Evolutionary conservation across 495 filamentous ascomycete genomes (phyloP), one percentile per base, ranked within the genome.

Genomic region (Penicillium crystallinum): DNA sequence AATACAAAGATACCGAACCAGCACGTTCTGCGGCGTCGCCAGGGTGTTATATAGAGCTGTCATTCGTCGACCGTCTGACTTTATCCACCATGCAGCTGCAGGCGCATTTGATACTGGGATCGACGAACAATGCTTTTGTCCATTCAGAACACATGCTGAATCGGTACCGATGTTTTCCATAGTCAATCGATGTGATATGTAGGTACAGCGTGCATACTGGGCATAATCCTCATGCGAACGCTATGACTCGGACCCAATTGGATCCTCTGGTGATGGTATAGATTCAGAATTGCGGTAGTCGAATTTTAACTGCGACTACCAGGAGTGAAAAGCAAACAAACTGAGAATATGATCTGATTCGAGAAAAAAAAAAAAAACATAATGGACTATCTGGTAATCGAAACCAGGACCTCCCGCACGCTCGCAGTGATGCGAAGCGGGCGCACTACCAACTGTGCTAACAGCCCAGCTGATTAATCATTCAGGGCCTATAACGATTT

Each of bases 361-460:
- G 9, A 29, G n/a, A 29, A 42, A 41, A 33, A 50, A 31, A 34
- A 23, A 29, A 8, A 31, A 9, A 21, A 38, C 39, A 54, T 18
- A 42, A 36, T 62, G 59, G 59, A 62, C 49, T 54, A 40, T 51
- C 45, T 29, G 60, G 56, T 57, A 63, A 63, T 63, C 47, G 57
- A 63, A 59, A 57, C 60, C 60, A 36, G 46, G 60, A 59, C 53
- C 57, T 63, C 46, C 27, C 60, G 46, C 41, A 34, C 49, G 37
- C 30, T 52, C 38, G 40, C 30, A 37, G 8, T 29, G 2, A 59
- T 59, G 59, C 59, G 56, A 62, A 62, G 45, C 49, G 56, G 31
- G 49, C 59, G 53, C 46, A 39, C 40, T 62, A 62, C 59, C 59
- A 47, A 35, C 59, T 62, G 46, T 43, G 49, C 59, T 47, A 62